Evolutionary conservation across 1,284 basidiomycete genomes (phyloP).

Genomic region (Microbotryum intermedium): DNA sequence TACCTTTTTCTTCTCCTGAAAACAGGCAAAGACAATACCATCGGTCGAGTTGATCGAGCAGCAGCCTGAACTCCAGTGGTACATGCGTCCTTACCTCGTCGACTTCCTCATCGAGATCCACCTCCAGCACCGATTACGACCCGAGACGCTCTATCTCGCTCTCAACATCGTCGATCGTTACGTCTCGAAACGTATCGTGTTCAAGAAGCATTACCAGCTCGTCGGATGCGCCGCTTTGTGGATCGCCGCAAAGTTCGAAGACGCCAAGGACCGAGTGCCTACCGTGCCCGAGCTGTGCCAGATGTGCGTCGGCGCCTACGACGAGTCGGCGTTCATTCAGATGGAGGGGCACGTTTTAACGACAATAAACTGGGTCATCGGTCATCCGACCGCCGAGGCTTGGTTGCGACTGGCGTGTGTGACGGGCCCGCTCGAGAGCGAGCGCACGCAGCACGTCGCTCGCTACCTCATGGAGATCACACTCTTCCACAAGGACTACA

Average conservation of each 20-base stretch:
- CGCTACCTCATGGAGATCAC: slow-evolving; percentile 98
- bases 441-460: slow-evolving; percentile 84
- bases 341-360: slow-evolving; percentile 82
- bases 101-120: slow-evolving; percentile 99
- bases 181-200: slow-evolving; percentile 94
- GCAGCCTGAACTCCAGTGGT: slow-evolving; percentile 61
- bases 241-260: slow-evolving; percentile 99
- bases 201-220: slow-evolving; percentile 98
- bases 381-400: slow-evolving; percentile 95
- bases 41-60: slow-evolving; percentile 93
- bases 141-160: slow-evolving; percentile 95
- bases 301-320: slow-evolving; percentile 51
- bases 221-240: slow-evolving; percentile 96
- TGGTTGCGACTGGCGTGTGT: slow-evolving; percentile 67
- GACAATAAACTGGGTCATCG: slow-evolving; percentile 91
- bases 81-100: slow-evolving; percentile 96
- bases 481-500: slow-evolving; percentile 91
- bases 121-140: slow-evolving; percentile 88
- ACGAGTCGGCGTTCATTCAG: slow-evolving; percentile 38
- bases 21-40: slow-evolving; percentile 71
- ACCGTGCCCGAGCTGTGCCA: slow-evolving; percentile 86
- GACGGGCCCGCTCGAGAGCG: slow-evolving; percentile 55
- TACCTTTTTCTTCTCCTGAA: neutral
- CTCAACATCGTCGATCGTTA: slow-evolving; percentile 99
- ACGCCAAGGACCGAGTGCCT: slow-evolving; percentile 95